Evolutionary conservation across 2,329 filamentous ascomycete genomes (phyloP), one percentile per base, ranked within the genome.

Genomic region (Colletotrichum sp.): DNA sequence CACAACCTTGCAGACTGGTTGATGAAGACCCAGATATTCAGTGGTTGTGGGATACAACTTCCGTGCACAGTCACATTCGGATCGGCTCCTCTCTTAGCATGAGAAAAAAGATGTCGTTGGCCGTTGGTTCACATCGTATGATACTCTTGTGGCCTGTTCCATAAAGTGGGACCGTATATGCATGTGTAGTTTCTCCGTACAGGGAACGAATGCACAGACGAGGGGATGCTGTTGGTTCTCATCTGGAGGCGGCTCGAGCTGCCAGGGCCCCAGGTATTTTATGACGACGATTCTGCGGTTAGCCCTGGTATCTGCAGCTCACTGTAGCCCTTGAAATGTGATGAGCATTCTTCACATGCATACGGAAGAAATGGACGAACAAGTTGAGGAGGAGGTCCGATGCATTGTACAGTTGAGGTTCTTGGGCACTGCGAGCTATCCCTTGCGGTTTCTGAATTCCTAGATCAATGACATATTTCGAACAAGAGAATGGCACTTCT

Each of bases 401-500:
- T 49, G 19, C 9, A 49, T 44, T n/a, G 19, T n/a, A 49, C 1
- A 49, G 9, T 6, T 49, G 9, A n/a, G 39, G 9, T n/a, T 49
- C 19, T n/a, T 44, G 39, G 1, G n/a, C 16, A 39, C 36, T 39
- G 12, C 19, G 39, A 44, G 0, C 39, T n/a, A n/a, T 0, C 0
- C 39, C 39, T 12, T 49, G 19, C 5, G 39, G 9, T 7, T 4
- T n/a, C 2, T n/a, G 44, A 49, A 22, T 44, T 44, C 39, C 39
- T 3, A 44, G 19, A 49, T 49, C 44, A 22, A 2, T 49, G 44
- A 6, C 19, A 49, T 22, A n/a, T 49, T 1, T 22, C 6, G 44
- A 49, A 49, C 0, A n/a, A 44, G 0, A 12, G 6, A 49, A 22
- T 0, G 8, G 1, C 19, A 44, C 19, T 0, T n/a, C 19, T 49